phyloP scores from a whole-genome alignment of 208 protist genomes.

The Trypanosoma boissoni region DNA sequence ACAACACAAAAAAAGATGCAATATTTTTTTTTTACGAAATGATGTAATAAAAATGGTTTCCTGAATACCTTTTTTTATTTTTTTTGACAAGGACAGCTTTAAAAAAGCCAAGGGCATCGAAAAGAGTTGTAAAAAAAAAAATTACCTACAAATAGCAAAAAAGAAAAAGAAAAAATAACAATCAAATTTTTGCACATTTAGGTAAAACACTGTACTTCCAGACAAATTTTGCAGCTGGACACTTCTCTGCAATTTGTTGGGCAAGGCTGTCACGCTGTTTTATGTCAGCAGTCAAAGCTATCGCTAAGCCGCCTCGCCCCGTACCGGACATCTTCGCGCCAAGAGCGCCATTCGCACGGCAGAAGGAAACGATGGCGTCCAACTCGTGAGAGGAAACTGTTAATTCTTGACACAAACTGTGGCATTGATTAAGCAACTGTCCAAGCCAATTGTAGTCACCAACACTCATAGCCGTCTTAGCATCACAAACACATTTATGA shows the following conservation, averaged over 20 bases:
- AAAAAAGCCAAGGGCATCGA: background rate
- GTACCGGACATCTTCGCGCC: slow-evolving; percentile 84
- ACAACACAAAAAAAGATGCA: no score
- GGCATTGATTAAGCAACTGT: slow-evolving; percentile 60
- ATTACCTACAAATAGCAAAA: background rate
- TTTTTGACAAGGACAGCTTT: background rate
- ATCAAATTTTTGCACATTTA: background rate
- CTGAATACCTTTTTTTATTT: background rate
- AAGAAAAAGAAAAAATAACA: background rate
- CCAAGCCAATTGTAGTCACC: slow-evolving; percentile 44
- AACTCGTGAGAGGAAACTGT: slow-evolving; percentile 62
- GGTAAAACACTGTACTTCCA: slow-evolving; percentile 66
- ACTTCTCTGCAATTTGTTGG: slow-evolving; percentile 31
- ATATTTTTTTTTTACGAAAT: no score
- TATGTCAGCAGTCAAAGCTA: slow-evolving; percentile 40
- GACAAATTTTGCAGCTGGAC: slow-evolving; percentile 60
- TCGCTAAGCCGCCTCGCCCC: slow-evolving; percentile 70
- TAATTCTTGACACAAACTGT: slow-evolving; percentile 62
- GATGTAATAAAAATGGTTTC: background rate
- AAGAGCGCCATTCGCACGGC: slow-evolving; percentile 41
- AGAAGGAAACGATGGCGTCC: slow-evolving; percentile 59
- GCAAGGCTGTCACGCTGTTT: slow-evolving; percentile 43
- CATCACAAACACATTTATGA: slow-evolving; percentile 29
- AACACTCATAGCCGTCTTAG: slow-evolving; percentile 37
- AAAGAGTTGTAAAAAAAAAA: background rate